Percentiles rank a stretch among this genome's conserved stretches.
These are phyloP conservation scores for Torrubiella hemipterigena DNA, from an alignment of 2,329 filamentous ascomycete genomes.

Conservation along the genomic window DNA sequence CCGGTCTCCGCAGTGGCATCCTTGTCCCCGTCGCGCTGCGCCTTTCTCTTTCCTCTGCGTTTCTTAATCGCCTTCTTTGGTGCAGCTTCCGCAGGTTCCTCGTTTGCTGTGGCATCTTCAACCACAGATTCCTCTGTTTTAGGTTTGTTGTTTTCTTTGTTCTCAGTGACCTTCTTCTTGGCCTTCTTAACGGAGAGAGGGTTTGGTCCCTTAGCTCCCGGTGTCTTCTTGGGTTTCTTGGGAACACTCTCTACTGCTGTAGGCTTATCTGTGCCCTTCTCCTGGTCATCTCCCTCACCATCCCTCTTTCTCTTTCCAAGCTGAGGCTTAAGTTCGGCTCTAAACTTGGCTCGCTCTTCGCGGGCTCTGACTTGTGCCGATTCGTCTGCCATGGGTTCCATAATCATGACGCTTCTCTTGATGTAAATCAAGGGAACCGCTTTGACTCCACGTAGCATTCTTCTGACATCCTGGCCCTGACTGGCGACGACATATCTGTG, in stretches of 20 bases:
- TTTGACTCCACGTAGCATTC: conserved; percentile 50
- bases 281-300: conserved; percentile 25
- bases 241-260: conserved; percentile 9
- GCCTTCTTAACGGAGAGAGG: conserved; percentile 59
- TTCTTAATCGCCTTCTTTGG: conserved; percentile 21
- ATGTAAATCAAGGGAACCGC: conserved; percentile 73
- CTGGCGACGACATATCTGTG: conserved; percentile 69
- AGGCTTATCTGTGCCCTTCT: conserved; percentile 18
- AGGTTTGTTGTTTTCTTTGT: conserved; percentile 11
- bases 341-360: conserved; percentile 66
- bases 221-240: conserved; percentile 44
- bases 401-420: conserved; percentile 60
- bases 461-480: conserved; percentile 54
- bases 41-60: conserved; percentile 23
- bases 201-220: conserved; percentile 57
- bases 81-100: conserved; percentile 9
- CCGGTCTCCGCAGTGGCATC: conserved; percentile 13
- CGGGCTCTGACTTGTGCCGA: conserved; percentile 50
- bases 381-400: conserved; percentile 60
- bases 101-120: too few species aligned
- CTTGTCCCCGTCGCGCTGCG: conserved; percentile 10
- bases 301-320: conserved; percentile 38
- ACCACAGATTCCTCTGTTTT: conserved; percentile 10
- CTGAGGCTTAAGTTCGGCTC: conserved; percentile 49
- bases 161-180: conserved; percentile 34